Evolutionary conservation across 305 asterid species (phyloP).

Genomic region (Lippia alba): DNA sequence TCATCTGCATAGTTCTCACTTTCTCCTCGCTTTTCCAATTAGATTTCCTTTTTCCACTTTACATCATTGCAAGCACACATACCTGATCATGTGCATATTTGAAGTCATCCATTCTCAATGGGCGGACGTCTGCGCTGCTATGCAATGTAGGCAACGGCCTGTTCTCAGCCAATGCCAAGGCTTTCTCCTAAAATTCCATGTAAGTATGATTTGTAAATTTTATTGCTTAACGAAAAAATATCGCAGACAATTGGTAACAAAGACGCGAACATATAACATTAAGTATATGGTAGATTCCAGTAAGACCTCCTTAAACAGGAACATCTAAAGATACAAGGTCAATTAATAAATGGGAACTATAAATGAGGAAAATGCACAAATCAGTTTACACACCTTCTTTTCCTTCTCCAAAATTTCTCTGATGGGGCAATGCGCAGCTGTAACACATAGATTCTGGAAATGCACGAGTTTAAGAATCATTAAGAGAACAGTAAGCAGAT

Average conservation of each 20-base stretch:
- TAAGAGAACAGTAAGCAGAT: constrained; percentile 9
- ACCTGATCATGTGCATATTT: constrained; percentile 84
- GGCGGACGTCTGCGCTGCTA: constrained; percentile 66
- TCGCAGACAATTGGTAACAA: background rate
- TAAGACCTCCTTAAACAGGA: background rate
- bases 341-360: constrained; percentile 3
- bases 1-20: background rate
- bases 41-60: background rate
- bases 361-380: background rate
- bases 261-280: too few species aligned
- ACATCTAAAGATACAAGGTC: constrained; percentile 7
- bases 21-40: too few species aligned
- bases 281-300: too few species aligned
- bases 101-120: constrained; percentile 72
- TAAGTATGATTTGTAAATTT: background rate
- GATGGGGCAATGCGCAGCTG: constrained; percentile 84
- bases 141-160: constrained; percentile 63
- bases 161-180: constrained; percentile 62
- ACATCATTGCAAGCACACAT: constrained; percentile 6
- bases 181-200: constrained; percentile 57
- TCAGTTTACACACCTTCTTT: constrained; percentile 59
- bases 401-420: constrained; percentile 88
- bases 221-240: background rate
- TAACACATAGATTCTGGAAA: constrained; percentile 76
- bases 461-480: background rate